Evolutionary conservation across 2,329 filamentous ascomycete genomes (phyloP), one percentile per base, ranked within the genome.

Genomic region (Venturia oleaginea): DNA sequence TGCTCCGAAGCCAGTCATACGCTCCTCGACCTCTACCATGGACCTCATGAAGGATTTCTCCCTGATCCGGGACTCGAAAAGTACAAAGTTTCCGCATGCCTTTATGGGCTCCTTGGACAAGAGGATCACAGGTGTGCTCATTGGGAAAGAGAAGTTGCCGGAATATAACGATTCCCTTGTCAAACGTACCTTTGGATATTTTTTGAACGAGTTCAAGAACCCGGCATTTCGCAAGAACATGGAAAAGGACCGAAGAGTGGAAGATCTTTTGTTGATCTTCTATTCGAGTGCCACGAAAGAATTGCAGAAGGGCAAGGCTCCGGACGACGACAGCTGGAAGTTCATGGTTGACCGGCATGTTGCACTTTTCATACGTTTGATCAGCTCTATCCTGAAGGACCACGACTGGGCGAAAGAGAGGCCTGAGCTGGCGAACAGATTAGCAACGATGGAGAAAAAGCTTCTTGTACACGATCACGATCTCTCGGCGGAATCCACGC

Each of bases 201-300:
- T 96, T 68, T 88, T 97, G 73, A 97, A 93, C 66, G 89, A 91
- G 65, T 90, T 99, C 74, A 97, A 93, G 70, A 91, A 95, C 67
- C 87, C 87, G 67, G 86, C 85, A 57, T 97, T 97, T 72, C 88
- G 91, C 69, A 95, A 92, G 78, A 88, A 87, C 66, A 91, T 97
- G 80, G 92, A 97, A 72, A 96, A 96, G 77, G 93, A 97, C 75
- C 85, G 93, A 67, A 88, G 93, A 72, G 88, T 96, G 27, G 94
- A 99, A 76, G 92, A 96, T 68, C 79, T 97, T 62, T 86, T 99
- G 62, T 82, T 99, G 69, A 97, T 97, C 68, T 97, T 99, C 80
- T 97, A 95, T 77, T 95, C 92, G 1, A 89, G 91, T 67, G 92
- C 94, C 7, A 96, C 91, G 57, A 95, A 96, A 74, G 92, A 96